phyloP scores from a whole-genome alignment of 1,284 basidiomycete species.

The Mycena sp. region DNA sequence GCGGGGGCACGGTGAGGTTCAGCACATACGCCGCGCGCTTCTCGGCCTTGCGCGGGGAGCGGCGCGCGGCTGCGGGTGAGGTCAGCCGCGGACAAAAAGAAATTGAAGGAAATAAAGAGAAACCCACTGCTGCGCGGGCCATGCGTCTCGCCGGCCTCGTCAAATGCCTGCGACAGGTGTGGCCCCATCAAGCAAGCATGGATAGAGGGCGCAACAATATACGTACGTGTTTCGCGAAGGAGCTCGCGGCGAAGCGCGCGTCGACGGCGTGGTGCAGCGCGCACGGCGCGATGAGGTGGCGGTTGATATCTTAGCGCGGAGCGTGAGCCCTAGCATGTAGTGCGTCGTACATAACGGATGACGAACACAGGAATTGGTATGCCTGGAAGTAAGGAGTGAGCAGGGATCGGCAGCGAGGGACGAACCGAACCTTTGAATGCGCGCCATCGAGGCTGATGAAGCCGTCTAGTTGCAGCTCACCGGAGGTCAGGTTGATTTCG shows the following conservation, averaged over 20 bases:
- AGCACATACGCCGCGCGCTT: slow-evolving; percentile 85
- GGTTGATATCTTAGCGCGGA: slow-evolving; percentile 76
- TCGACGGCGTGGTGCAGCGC: slow-evolving; percentile 81
- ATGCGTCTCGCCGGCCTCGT: slow-evolving; percentile 63
- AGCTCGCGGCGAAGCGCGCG: slow-evolving; percentile 68
- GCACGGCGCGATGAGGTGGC: slow-evolving; percentile 74
- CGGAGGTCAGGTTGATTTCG: slow-evolving; percentile 62
- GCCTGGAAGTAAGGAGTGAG: slow-evolving; percentile 51
- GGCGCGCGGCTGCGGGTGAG: slow-evolving; percentile 67
- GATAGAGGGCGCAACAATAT: background rate
- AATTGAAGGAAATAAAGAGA: slow-evolving; percentile 11
- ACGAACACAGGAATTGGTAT: slow-evolving; percentile 87
- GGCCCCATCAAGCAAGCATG: no score
- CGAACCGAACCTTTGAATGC: slow-evolving; percentile 69
- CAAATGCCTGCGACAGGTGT: slow-evolving; percentile 59
- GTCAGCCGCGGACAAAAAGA: no score
- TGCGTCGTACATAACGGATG: slow-evolving; percentile 2
- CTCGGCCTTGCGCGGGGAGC: slow-evolving; percentile 80
- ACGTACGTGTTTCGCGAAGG: slow-evolving; percentile 73
- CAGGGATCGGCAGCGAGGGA: slow-evolving; percentile 1
- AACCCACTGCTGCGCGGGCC: slow-evolving; percentile 52
- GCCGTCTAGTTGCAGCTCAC: slow-evolving; percentile 70
- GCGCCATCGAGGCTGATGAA: slow-evolving; percentile 85
- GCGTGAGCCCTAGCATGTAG: slow-evolving; percentile 10
- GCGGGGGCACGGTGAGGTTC: slow-evolving; percentile 71